phyloP scores from a whole-genome alignment of 1,139 yeast species.

The Sugiyamaella grinbergsii region DNA sequence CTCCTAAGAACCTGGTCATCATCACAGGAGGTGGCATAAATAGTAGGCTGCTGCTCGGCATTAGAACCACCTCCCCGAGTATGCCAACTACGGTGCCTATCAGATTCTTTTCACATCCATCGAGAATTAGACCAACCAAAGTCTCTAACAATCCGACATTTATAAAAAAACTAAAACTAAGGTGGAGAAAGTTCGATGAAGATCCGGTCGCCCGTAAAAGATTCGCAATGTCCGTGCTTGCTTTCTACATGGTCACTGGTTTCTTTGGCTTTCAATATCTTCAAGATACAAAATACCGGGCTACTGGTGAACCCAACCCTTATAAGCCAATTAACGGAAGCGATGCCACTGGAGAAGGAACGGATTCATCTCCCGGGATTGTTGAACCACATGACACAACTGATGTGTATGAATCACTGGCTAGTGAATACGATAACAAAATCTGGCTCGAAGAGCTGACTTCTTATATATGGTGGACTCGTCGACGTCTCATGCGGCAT shows the following conservation, averaged over 20 bases:
- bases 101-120: slow-evolving; percentile 1
- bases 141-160: slow-evolving; percentile 14
- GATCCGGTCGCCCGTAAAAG: slow-evolving; percentile 30
- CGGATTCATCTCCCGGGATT: slow-evolving; percentile 24
- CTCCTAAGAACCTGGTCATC: no score
- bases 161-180: slow-evolving; percentile 22
- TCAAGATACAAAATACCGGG: slow-evolving; percentile 42
- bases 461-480: slow-evolving; percentile 76
- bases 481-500: slow-evolving; percentile 81
- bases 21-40: no score
- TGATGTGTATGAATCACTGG: slow-evolving; percentile 74
- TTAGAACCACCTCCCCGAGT: neutral
- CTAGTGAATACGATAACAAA: slow-evolving; percentile 77
- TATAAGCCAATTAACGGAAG: slow-evolving; percentile 31
- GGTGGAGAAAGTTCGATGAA: slow-evolving; percentile 28
- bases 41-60: no score
- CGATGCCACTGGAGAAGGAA: slow-evolving; percentile 26
- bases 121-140: slow-evolving; percentile 2
- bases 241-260: slow-evolving; percentile 37
- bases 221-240: slow-evolving; percentile 28
- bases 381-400: slow-evolving; percentile 81
- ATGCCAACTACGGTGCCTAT: neutral
- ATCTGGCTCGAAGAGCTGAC: slow-evolving; percentile 85
- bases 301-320: slow-evolving; percentile 42
- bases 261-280: slow-evolving; percentile 40